Base-by-base conservation (phyloP, 176 grass and related monocot genomes). In the Luzula sylvatica region DNA sequence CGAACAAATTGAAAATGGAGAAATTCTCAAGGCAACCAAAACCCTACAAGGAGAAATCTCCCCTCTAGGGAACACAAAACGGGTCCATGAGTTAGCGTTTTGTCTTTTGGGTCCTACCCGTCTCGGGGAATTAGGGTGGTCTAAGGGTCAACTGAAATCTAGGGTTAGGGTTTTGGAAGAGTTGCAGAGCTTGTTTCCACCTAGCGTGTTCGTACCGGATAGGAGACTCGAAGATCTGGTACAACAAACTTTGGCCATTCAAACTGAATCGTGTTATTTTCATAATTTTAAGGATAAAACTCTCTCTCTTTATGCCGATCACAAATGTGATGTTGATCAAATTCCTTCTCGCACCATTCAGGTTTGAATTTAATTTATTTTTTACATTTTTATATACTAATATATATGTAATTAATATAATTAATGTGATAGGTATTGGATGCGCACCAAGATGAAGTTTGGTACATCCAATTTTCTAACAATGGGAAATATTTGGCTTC, bases 401-500 rank as follows among this genome's bases (percentile, higher is more conserved):
- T 57, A 42, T 57, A 32, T 52, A 12, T 65, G 18, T 29, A 57
- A 26, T 50, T 8, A 55, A 49, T 2, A n/a, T 23, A 51, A 69
- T 61, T 20, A 57, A 52, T 39, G 22, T 52, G 11, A 42, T 65
- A 95, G 88, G 76, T 95, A 67, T 72, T 95, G 57, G 27, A 32
- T 55, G 61, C 61, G 38, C 88, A 95, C 48, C 19, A 19, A 58
- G 88, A 87, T 65, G 88, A 95, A 81, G 88, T 95, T 60, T 95
- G 83, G 83, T 95, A 81, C 72, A 47, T 95, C 67, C 88, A 84
- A 23, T 95, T 95, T 70, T 88, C 88, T 67, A 88, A 88, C 57
- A 72, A 78, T 22, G 88, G 88, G 13, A 88, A 81, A 52, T 84
- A 78, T 71, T 72, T 95, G 69, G 88, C 88, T 49, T 87, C 88